phyloP scores from a whole-genome alignment of 1,284 basidiomycete species.

The Leccinum solheimii region DNA sequence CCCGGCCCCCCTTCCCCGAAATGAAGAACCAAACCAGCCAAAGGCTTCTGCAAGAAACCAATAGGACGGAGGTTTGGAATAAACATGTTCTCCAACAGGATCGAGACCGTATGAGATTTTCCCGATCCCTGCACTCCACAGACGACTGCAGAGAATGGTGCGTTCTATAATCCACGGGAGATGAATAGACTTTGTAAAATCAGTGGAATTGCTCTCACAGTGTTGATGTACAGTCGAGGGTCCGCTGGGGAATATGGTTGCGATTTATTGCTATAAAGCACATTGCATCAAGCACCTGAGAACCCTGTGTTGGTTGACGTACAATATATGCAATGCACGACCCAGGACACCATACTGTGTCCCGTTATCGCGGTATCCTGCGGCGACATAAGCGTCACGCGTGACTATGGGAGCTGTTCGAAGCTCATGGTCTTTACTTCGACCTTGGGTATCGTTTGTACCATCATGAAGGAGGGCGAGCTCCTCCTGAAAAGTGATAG shows the following conservation, averaged over 20 bases:
- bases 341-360: constrained; percentile 63
- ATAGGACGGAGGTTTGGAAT: constrained; percentile 48
- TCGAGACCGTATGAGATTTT: constrained; percentile 68
- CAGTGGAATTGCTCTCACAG: constrained; percentile 37
- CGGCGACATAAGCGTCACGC: constrained; percentile 47
- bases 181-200: not conserved
- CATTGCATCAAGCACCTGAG: not conserved
- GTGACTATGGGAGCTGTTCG: constrained; percentile 58
- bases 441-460: constrained; percentile 21
- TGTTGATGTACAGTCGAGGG: constrained; percentile 59
- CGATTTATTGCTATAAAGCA: constrained; percentile 31
- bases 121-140: constrained; percentile 70
- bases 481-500: constrained; percentile 37
- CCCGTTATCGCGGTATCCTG: constrained; percentile 33
- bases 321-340: constrained; percentile 47
- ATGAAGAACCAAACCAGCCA: constrained; percentile 66
- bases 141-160: constrained; percentile 58
- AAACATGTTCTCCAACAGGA: constrained; percentile 67
- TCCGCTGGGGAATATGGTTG: constrained; percentile 38
- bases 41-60: constrained; percentile 52
- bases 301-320: constrained; percentile 9
- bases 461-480: constrained; percentile 43
- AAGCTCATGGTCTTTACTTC: constrained; percentile 42
- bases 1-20: constrained; percentile 63
- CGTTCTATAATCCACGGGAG: constrained; percentile 41